Conservation (phyloP, 768 basidiomycete species). For the Cystobasidium tubakii region DNA sequence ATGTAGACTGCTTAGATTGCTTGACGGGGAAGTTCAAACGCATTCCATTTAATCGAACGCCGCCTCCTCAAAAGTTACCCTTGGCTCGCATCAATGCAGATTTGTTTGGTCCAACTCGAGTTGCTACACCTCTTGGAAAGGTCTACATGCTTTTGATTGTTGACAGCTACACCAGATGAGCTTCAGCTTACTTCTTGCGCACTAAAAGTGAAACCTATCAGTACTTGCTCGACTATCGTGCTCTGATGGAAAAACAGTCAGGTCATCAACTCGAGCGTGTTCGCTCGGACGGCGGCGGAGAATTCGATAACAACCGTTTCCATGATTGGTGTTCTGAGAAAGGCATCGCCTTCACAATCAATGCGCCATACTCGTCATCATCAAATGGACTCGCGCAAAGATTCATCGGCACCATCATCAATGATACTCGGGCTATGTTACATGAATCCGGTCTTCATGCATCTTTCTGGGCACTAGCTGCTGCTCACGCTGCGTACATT, state of each 20-base stretch:
- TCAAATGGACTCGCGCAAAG: slow-evolving; percentile 1
- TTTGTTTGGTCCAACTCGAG: slow-evolving; percentile 2
- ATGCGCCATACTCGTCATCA: not conserved
- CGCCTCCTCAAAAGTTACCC: not conserved
- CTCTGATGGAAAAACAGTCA: slow-evolving; percentile 12
- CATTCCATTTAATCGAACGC: slow-evolving; percentile 4
- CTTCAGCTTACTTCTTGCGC: slow-evolving; percentile 4
- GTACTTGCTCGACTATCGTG: slow-evolving; percentile 10
- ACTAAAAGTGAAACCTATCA: not conserved
- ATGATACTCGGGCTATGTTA: slow-evolving; percentile 8
- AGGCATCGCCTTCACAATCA: slow-evolving; percentile 7
- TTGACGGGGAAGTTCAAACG: slow-evolving; percentile 17
- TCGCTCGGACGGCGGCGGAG: slow-evolving; percentile 16
- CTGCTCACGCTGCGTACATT: slow-evolving; percentile 12
- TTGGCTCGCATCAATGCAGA: slow-evolving; percentile 17
- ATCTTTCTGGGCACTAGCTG: slow-evolving; percentile 18
- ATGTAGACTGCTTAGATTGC: slow-evolving; percentile 7
- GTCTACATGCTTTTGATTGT: slow-evolving; percentile 11
- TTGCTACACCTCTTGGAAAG: slow-evolving; percentile 8
- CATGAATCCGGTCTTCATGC: not conserved
- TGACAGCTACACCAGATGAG: not conserved
- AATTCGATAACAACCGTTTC: slow-evolving; percentile 24
- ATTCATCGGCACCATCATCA: slow-evolving; percentile 21
- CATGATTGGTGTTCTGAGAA: not conserved
- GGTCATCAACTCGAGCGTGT: slow-evolving; percentile 19